These are phyloP conservation scores for Sanchytrium tribonematis DNA, from an alignment of 371 early-diverging fungal genomes.

Conservation along the genomic window DNA sequence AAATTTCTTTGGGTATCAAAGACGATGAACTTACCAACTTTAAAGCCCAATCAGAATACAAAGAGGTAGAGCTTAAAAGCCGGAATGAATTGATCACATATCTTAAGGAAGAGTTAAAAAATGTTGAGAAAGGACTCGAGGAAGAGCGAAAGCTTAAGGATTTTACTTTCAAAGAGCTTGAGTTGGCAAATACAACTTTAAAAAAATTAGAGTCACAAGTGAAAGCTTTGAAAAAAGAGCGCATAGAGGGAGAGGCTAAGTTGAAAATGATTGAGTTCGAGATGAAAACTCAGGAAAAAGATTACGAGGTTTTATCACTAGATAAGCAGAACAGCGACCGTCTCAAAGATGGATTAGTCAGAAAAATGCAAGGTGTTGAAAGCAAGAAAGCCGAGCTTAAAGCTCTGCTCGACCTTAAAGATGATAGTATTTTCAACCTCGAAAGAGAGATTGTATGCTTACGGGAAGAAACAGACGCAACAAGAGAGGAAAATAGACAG, in stretches of 20 bases:
- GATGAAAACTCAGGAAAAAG: background rate
- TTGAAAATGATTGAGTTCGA: background rate
- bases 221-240: background rate
- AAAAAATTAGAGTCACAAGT: slow-evolving; percentile 1
- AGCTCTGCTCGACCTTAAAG: background rate
- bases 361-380: background rate
- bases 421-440: background rate
- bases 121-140: background rate
- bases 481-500: background rate
- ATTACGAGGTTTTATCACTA: background rate
- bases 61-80: background rate
- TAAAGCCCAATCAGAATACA: background rate
- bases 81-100: background rate
- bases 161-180: background rate
- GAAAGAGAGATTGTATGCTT: background rate
- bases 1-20: background rate
- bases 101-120: background rate
- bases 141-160: background rate
- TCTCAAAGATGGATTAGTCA: background rate
- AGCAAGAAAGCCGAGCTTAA: background rate
- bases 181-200: background rate
- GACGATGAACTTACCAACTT: background rate
- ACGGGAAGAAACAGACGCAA: background rate
- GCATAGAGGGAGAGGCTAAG: background rate
- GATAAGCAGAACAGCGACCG: background rate